Evolutionary conservation across 306 rosid species (phyloP).

Genomic region (Parietaria judaica): DNA sequence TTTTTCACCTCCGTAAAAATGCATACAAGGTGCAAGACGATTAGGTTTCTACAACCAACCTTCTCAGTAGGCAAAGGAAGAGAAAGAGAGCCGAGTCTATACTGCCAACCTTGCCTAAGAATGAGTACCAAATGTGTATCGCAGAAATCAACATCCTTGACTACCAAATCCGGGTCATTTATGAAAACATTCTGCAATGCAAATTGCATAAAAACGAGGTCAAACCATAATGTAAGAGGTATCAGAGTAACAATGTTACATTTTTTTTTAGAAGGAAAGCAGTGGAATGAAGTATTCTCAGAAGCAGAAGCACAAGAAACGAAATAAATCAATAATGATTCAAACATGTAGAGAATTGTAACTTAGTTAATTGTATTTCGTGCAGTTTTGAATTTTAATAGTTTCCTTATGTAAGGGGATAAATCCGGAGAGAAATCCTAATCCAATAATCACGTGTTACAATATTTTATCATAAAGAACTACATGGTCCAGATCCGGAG

Average conservation of each 20-base stretch:
- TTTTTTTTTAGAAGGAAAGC: too few species aligned
- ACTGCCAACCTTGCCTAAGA: constrained; percentile 48
- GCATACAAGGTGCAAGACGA: constrained; percentile 14
- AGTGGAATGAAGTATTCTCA: neutral
- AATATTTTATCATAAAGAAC: too few species aligned
- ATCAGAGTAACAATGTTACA: too few species aligned
- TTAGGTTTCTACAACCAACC: constrained; percentile 37
- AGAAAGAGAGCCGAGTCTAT: constrained; percentile 64
- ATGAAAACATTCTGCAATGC: constrained; percentile 53
- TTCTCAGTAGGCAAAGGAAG: constrained; percentile 60
- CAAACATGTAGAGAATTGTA: too few species aligned
- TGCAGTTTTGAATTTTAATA: too few species aligned
- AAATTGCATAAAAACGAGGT: neutral
- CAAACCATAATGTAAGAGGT: too few species aligned
- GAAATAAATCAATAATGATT: too few species aligned
- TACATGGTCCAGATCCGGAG: too few species aligned
- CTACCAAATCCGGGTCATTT: constrained; percentile 35
- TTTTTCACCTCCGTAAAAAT: neutral
- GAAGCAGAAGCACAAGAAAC: neutral
- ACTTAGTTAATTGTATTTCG: too few species aligned
- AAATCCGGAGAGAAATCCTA: too few species aligned
- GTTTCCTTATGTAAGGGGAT: too few species aligned
- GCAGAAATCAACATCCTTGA: constrained; percentile 77
- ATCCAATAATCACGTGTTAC: too few species aligned
- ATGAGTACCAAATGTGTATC: constrained; percentile 59